Conservation (phyloP, 768 basidiomycete species). For the Lentinula detonsa region DNA sequence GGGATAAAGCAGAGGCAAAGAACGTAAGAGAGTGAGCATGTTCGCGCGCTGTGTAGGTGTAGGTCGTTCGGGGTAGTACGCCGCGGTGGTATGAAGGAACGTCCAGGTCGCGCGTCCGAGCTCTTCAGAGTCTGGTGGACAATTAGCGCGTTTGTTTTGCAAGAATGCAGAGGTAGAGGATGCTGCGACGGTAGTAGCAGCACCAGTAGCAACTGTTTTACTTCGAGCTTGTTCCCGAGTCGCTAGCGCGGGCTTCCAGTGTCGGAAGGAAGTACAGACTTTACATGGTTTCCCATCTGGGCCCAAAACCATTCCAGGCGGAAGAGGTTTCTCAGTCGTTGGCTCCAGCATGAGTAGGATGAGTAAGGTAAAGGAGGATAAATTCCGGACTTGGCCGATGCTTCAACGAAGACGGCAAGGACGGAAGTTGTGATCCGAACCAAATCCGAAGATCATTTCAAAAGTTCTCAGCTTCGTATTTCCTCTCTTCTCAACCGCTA, state of each 20-base stretch:
- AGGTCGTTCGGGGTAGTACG: conserved; percentile 89
- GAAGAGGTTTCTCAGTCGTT: conserved; percentile 26
- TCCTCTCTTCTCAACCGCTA: background rate
- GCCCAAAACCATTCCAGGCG: conserved; percentile 83
- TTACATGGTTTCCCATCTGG: conserved; percentile 96
- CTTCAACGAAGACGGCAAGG: background rate
- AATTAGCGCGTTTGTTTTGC: conserved; percentile 48
- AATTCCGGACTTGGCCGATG: background rate
- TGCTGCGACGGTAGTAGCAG: conserved; percentile 20
- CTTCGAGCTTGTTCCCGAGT: conserved; percentile 11
- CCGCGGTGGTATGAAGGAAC: conserved; percentile 92
- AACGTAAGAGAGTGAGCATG: conserved; percentile 76
- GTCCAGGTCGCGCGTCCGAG: conserved; percentile 95
- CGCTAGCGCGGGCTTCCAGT: conserved; percentile 49
- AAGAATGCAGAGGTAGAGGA: conserved; percentile 10
- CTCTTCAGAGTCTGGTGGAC: conserved; percentile 86
- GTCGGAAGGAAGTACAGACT: conserved; percentile 76
- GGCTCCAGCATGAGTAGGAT: background rate
- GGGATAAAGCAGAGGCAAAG: conserved; percentile 82
- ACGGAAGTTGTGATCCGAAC: background rate
- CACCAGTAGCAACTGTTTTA: conserved; percentile 23
- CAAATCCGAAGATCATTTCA: background rate
- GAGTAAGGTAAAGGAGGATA: background rate
- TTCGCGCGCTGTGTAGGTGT: conserved; percentile 69
- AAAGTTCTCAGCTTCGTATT: background rate